phyloP scores from a whole-genome alignment of 305 asterid species.

The Fraxinus platypoda region DNA sequence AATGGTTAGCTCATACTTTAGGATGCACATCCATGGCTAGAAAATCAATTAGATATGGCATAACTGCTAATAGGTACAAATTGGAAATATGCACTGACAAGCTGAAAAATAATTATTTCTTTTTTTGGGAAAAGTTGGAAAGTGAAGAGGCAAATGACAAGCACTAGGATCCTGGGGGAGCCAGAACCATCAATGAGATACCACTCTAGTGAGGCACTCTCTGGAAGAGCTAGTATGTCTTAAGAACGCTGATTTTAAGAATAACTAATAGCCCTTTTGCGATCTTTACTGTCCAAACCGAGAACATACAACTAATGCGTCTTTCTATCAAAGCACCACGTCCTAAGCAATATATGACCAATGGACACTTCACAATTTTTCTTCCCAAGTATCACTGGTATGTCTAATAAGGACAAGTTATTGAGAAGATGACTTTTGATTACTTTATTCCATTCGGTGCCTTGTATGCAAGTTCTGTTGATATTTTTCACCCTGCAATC shows the following conservation, averaged over 20 bases:
- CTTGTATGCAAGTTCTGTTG: not conserved
- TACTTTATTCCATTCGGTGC: not conserved
- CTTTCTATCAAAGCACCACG: not conserved
- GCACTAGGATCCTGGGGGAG: not conserved
- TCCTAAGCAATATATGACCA: not conserved
- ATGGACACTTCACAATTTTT: not conserved
- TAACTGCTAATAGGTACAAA: not conserved
- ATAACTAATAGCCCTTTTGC: not conserved
- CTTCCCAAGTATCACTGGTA: not conserved
- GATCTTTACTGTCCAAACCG: not conserved
- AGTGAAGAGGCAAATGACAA: not conserved
- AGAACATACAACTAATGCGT: not conserved
- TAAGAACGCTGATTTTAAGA: not conserved
- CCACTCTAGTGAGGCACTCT: not conserved
- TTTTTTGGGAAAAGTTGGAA: not conserved
- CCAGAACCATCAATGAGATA: not conserved
- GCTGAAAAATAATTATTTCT: not conserved
- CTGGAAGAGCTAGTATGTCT: not conserved
- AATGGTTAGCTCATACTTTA: not conserved
- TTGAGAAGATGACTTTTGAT: not conserved
- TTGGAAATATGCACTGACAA: not conserved
- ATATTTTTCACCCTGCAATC: not conserved
- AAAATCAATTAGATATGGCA: not conserved
- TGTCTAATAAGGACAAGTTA: not conserved
- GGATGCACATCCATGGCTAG: not conserved